Base-by-base conservation (phyloP, 2,329 filamentous ascomycete species). In the Penicillium capsulatum region DNA sequence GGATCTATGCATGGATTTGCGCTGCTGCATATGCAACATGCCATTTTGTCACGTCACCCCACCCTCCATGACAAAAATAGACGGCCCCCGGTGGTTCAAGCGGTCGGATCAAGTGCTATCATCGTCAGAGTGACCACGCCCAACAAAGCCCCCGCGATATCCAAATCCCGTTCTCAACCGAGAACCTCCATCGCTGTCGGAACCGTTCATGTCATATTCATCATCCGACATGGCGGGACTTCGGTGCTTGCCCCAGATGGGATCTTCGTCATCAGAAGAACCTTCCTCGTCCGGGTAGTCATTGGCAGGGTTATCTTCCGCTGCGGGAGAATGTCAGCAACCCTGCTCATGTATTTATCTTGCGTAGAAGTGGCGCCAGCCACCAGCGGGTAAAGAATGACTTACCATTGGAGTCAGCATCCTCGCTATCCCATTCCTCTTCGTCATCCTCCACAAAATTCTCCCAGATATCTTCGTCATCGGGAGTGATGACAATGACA, bases 371-470 rank as follows among this genome's bases (percentile, higher is more conserved):
- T 13, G 6, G 24, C 8, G 15, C 8, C 9, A 9, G 9, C 19
- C 19, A 13, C 13, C 10, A 22, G 2, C 4, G 10, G 4, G 13
- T 8, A 16, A 11, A 10, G 6, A 8, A 13, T 11, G 9, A 34
- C 61, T 53, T 57, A 73, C 72, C 76, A 55, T 83, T 82, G 26
- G 77, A 77, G 48, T 82, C 78, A 17, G 78, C 77, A 45, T 81
- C 78, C 42, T 81, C 79, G 22, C 71, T 77, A 46, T 79, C 72
- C 64, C 73, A 78, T 31, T 72, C 70, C 31, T 74, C 75, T 11
- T 74, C 71, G 10, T 76, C 72, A n/a, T 74, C 69, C 40, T 71
- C 69, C 3, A 72, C 67, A 54, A 77, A 77, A 16, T 68, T 64
- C 42, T 78, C 73, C 79, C 78, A 82, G 37, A 75, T 69, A 29